phyloP scores from a whole-genome alignment of 2,329 filamentous ascomycete genomes.

The Exophiala aquamarina region DNA sequence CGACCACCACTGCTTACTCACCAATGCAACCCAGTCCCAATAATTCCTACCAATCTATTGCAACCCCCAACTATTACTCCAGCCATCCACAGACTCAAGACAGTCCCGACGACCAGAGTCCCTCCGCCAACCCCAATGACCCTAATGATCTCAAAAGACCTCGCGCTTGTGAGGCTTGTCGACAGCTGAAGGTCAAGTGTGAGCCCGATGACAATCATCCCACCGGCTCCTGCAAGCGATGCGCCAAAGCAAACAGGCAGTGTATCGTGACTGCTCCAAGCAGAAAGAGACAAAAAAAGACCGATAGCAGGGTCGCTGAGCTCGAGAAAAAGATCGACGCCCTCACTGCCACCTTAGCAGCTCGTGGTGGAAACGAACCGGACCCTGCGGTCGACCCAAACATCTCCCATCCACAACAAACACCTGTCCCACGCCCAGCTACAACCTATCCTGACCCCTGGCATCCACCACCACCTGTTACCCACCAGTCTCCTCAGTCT shows the following conservation, averaged over 20 bases:
- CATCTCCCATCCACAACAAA: slow-evolving; percentile 16
- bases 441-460: slow-evolving; percentile 24
- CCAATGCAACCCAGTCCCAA: slow-evolving; percentile 27
- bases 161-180: slow-evolving; percentile 73
- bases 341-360: slow-evolving; percentile 75
- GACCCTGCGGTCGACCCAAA: slow-evolving; percentile 23
- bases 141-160: slow-evolving; percentile 62
- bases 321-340: slow-evolving; percentile 92
- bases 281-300: slow-evolving; percentile 86
- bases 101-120: slow-evolving; percentile 25
- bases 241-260: slow-evolving; percentile 73
- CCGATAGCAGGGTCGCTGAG: slow-evolving; percentile 83
- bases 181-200: slow-evolving; percentile 78
- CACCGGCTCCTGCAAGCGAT: slow-evolving; percentile 70
- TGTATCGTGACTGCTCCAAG: slow-evolving; percentile 75
- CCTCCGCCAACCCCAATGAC: slow-evolving; percentile 22
- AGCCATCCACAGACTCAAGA: slow-evolving; percentile 22
- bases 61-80: slow-evolving; percentile 27
- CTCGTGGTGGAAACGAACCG: slow-evolving; percentile 39
- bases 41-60: slow-evolving; percentile 25
- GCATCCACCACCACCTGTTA: slow-evolving; percentile 17
- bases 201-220: slow-evolving; percentile 67
- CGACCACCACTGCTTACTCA: slow-evolving; percentile 20
- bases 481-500: slow-evolving; percentile 14
- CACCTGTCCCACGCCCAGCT: slow-evolving; percentile 12